A percentile compares a stretch with the other conserved stretches of the same genome.
Evolutionary conservation across 2,329 filamentous ascomycete species (phyloP).

Genomic region (Amylocarpus encephaloides): DNA sequence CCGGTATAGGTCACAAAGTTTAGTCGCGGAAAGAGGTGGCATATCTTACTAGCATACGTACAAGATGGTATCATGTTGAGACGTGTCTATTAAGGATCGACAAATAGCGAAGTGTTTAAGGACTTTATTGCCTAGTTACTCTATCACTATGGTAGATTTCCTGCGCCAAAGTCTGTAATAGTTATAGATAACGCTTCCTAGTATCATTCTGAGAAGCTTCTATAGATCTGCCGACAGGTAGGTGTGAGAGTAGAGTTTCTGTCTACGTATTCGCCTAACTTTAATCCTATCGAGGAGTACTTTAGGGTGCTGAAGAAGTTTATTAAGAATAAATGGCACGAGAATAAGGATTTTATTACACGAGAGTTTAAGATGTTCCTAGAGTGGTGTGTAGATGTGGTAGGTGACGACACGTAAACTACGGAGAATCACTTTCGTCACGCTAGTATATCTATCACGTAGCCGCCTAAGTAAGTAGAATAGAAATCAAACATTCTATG

Average conservation of each 20-base stretch:
- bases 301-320: slow-evolving; percentile 25
- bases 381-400: slow-evolving; percentile 23
- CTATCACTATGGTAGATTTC: slow-evolving; percentile 29
- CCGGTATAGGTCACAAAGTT: too few species aligned
- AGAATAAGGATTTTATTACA: slow-evolving; percentile 10
- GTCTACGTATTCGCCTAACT: slow-evolving; percentile 21
- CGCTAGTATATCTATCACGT: slow-evolving; percentile 7
- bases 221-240: slow-evolving; percentile 26
- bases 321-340: slow-evolving; percentile 23
- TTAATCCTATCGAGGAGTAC: slow-evolving; percentile 27
- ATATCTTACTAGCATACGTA: slow-evolving; percentile 25
- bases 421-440: slow-evolving; percentile 20
- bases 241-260: slow-evolving; percentile 21
- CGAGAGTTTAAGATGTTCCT: slow-evolving; percentile 23
- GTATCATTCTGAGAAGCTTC: slow-evolving; percentile 26
- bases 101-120: slow-evolving; percentile 27
- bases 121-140: slow-evolving; percentile 33
- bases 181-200: slow-evolving; percentile 35
- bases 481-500: too few species aligned
- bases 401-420: slow-evolving; percentile 18
- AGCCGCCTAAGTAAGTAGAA: too few species aligned
- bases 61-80: slow-evolving; percentile 24
- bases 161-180: slow-evolving; percentile 32
- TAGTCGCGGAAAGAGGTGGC: too few species aligned
- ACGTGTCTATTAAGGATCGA: slow-evolving; percentile 28